Evolutionary conservation across 2,329 filamentous ascomycete genomes (phyloP).

Genomic region (Pseudogymnoascus destructans): DNA sequence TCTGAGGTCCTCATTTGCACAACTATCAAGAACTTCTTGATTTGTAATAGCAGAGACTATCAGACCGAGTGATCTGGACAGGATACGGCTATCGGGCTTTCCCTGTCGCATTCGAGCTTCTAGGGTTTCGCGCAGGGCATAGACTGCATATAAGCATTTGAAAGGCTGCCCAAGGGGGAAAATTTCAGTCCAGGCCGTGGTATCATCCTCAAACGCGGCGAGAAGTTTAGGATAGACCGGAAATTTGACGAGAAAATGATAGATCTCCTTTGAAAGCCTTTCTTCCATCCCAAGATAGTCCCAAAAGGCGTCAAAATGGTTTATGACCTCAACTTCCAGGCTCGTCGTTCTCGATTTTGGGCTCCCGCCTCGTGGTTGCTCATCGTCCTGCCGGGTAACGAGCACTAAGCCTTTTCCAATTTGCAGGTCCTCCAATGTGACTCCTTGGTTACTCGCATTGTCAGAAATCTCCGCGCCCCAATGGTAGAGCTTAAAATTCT

Average conservation of each 20-base stretch:
- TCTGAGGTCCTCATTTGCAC: conserved; percentile 33
- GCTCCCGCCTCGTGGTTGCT: conserved; percentile 30
- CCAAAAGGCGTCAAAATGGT: conserved; percentile 76
- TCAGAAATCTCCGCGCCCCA: conserved; percentile 53
- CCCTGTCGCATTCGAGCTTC: conserved; percentile 15
- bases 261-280: conserved; percentile 54
- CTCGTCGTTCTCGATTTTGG: conserved; percentile 40
- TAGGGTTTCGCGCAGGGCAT: conserved; percentile 52
- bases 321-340: conserved; percentile 67
- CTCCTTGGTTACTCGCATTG: conserved; percentile 42
- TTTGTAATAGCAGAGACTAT: conserved; percentile 49
- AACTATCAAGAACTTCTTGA: conserved; percentile 36
- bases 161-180: conserved; percentile 59
- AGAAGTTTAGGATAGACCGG: conserved; percentile 53
- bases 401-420: conserved; percentile 53
- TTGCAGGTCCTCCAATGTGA: conserved; percentile 55
- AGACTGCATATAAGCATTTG: conserved; percentile 60
- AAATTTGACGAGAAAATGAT: conserved; percentile 55
- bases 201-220: conserved; percentile 41
- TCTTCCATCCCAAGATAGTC: conserved; percentile 65
- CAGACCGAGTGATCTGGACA: conserved; percentile 36
- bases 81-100: conserved; percentile 12
- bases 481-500: conserved; percentile 61
- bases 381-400: conserved; percentile 45
- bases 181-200: conserved; percentile 42